Conservation (phyloP, 345 rosid species). For the Salix purpurea region DNA sequence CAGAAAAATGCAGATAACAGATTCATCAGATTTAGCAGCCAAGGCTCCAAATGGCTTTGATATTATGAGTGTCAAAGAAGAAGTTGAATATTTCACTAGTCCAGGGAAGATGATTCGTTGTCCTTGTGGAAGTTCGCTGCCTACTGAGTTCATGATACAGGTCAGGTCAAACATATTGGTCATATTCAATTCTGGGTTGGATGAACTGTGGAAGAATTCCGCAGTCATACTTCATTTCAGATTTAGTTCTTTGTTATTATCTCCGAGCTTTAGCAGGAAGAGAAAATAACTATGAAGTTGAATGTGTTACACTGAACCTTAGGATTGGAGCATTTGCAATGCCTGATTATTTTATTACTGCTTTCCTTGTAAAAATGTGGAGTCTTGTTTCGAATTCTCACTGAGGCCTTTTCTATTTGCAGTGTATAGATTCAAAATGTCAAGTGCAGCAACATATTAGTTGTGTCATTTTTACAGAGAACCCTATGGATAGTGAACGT, state of each 20-base stretch:
- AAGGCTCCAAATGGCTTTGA: conserved; percentile 16
- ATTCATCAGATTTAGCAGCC: conserved; percentile 24
- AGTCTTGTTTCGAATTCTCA: not conserved
- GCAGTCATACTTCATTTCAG: not conserved
- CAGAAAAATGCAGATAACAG: conserved; percentile 37
- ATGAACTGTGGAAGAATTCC: not conserved
- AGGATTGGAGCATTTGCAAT: not conserved
- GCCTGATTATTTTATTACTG: not conserved
- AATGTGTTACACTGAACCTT: not conserved
- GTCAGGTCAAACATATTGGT: conserved; percentile 12
- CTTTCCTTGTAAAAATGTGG: not conserved
- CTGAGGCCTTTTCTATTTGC: conserved; percentile 13
- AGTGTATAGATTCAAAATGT: conserved; percentile 38
- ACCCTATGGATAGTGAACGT: conserved; percentile 19
- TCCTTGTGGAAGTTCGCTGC: conserved; percentile 30
- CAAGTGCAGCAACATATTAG: conserved; percentile 33
- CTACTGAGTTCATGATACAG: conserved; percentile 27
- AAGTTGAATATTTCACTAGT: conserved; percentile 12
- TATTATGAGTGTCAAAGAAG: conserved; percentile 11
- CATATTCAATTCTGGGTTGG: not conserved
- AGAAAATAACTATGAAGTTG: not conserved
- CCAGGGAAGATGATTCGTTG: conserved; percentile 19
- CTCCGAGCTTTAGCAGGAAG: not conserved
- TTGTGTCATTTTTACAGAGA: conserved; percentile 34
- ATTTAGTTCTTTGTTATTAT: not conserved